Percentiles rank a stretch among this genome's conserved stretches.
phyloP scores from a whole-genome alignment of 2,329 filamentous ascomycete genomes.

The Aspergillus fumigatus region DNA sequence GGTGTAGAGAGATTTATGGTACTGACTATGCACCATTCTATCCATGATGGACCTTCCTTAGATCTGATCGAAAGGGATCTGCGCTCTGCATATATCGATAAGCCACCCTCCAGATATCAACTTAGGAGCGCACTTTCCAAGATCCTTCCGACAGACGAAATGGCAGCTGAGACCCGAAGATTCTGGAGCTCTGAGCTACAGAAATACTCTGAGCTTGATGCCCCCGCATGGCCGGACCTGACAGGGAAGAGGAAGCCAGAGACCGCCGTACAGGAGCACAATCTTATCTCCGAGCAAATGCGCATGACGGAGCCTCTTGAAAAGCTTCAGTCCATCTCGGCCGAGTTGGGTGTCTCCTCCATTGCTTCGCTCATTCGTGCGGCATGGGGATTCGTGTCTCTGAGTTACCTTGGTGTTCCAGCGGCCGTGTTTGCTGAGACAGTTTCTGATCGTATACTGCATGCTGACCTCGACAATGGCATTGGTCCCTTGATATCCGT shows the following conservation, averaged over 20 bases:
- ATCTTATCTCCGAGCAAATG: conserved; percentile 16
- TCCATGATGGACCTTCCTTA: conserved; percentile 31
- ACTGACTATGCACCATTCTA: conserved; percentile 33
- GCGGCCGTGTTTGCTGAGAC: conserved; percentile 30
- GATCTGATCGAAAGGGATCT: conserved; percentile 26
- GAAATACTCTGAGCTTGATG: conserved; percentile 19
- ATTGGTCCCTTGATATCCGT: conserved; percentile 32
- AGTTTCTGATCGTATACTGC: conserved; percentile 27
- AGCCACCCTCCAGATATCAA: conserved; percentile 20
- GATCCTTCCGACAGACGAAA: conserved; percentile 15
- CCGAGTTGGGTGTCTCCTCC: conserved; percentile 23
- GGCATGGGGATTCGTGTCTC: conserved; percentile 26
- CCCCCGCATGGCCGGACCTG: conserved; percentile 25
- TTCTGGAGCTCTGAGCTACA: conserved; percentile 25
- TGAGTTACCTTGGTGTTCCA: conserved; percentile 24
- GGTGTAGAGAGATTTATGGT: conserved; percentile 27
- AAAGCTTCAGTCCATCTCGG: conserved; percentile 16
- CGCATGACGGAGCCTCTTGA: conserved; percentile 12
- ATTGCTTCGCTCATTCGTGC: conserved; percentile 25
- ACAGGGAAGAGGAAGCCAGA: conserved; percentile 15
- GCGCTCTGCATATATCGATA: conserved; percentile 18
- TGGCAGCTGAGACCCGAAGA: conserved; percentile 9
- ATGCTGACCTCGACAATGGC: conserved; percentile 21
- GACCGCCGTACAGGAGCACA: conserved; percentile 10
- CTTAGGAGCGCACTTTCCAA: conserved; percentile 24